A percentile compares a stretch with the other conserved stretches of the same genome.
phyloP scores from a whole-genome alignment of 2,329 filamentous ascomycete species.

The Trichoderma pleuroti region DNA sequence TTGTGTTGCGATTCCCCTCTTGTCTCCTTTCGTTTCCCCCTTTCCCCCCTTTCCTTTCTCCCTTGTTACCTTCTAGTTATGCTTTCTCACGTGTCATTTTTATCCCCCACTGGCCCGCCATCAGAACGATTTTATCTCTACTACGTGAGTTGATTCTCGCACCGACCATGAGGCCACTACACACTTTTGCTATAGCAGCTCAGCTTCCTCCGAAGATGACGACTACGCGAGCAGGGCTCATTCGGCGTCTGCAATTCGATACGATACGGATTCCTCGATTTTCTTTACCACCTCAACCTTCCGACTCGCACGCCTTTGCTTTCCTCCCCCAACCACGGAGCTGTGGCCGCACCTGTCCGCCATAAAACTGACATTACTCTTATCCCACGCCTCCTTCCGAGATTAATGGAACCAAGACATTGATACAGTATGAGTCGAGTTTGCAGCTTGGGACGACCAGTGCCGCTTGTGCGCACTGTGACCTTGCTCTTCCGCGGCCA shows the following conservation, averaged over 20 bases:
- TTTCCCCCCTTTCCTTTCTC: slow-evolving; percentile 23
- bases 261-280: slow-evolving; percentile 2
- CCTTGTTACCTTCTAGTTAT: slow-evolving; percentile 20
- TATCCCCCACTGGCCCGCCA: slow-evolving; percentile 17
- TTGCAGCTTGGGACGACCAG: neutral
- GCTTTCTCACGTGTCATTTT: slow-evolving; percentile 26
- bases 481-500: slow-evolving; percentile 3
- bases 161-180: slow-evolving; percentile 10
- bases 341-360: slow-evolving; percentile 7
- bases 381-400: neutral
- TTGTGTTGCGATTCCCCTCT: slow-evolving; percentile 26
- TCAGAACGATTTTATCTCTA: slow-evolving; percentile 15
- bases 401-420: slow-evolving; percentile 14
- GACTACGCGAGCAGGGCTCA: neutral
- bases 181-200: neutral
- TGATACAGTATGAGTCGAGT: neutral
- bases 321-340: neutral
- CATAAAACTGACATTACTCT: slow-evolving; percentile 3
- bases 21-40: slow-evolving; percentile 20
- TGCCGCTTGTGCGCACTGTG: slow-evolving; percentile 15
- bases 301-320: neutral
- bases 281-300: neutral
- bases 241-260: slow-evolving; percentile 6
- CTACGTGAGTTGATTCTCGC: slow-evolving; percentile 13
- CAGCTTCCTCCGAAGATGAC: neutral